Evolutionary conservation across 495 filamentous ascomycete species (phyloP).

Genomic region (Penicillium canescens): DNA sequence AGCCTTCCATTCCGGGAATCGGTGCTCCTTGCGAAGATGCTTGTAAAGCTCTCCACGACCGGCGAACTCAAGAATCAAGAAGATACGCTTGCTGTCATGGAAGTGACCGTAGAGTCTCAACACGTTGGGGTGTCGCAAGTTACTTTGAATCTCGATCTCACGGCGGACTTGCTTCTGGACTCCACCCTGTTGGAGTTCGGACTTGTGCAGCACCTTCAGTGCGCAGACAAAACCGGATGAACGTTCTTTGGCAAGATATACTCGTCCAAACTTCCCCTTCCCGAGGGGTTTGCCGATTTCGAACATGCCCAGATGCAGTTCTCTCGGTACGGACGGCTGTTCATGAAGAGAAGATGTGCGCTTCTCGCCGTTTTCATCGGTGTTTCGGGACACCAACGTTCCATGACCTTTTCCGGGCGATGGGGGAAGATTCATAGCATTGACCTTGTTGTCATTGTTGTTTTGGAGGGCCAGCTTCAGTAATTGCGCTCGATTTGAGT

Average conservation of each 20-base stretch:
- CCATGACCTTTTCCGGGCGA: constrained; percentile 37
- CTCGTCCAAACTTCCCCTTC: constrained; percentile 96
- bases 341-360: constrained; percentile 58
- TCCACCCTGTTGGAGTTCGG: constrained; percentile 84
- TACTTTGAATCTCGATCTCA: constrained; percentile 97
- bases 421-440: constrained; percentile 39
- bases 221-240: constrained; percentile 91
- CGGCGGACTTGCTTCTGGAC: constrained; percentile 97
- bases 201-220: constrained; percentile 94
- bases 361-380: constrained; percentile 58
- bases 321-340: constrained; percentile 61
- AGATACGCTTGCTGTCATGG: constrained; percentile 94
- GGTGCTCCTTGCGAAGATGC: constrained; percentile 82
- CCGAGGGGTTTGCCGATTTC: constrained; percentile 95
- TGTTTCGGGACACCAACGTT: constrained; percentile 42
- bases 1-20: constrained; percentile 94
- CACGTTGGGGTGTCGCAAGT: constrained; percentile 95
- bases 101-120: constrained; percentile 93
- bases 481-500: constrained; percentile 66
- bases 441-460: constrained; percentile 56
- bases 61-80: constrained; percentile 94
- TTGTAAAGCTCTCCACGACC: constrained; percentile 97
- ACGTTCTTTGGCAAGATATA: constrained; percentile 92
- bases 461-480: constrained; percentile 83
- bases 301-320: constrained; percentile 97